Conservation (phyloP, 192 early-diverging fungal species). For the Podochytrium sp. region DNA sequence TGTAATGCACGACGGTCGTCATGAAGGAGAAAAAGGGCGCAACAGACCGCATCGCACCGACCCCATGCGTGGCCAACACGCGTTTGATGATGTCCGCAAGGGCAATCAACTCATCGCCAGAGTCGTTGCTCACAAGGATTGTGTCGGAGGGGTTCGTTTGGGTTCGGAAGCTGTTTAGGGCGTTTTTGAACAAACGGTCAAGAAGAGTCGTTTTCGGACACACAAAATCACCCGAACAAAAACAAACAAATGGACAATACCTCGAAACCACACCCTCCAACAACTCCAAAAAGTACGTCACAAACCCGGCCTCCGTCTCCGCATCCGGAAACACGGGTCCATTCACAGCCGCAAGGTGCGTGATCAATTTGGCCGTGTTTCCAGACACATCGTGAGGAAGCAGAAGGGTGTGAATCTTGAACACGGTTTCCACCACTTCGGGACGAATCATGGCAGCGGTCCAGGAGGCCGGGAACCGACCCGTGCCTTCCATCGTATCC, state of each 20-base stretch:
- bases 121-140: background rate
- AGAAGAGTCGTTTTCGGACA: background rate
- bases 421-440: constrained; percentile 26
- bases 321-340: constrained; percentile 27
- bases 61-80: constrained; percentile 4
- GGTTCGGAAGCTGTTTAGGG: background rate
- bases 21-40: constrained; percentile 5
- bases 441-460: constrained; percentile 9
- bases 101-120: constrained; percentile 18
- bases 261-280: background rate
- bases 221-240: background rate
- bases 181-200: background rate
- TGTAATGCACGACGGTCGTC: background rate
- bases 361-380: constrained; percentile 22
- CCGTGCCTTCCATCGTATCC: constrained; percentile 4
- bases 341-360: constrained; percentile 28
- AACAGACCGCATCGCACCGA: background rate
- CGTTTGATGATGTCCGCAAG: constrained; percentile 18
- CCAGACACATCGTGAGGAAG: constrained; percentile 4
- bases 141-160: constrained; percentile 13
- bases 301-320: background rate
- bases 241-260: constrained; percentile 12
- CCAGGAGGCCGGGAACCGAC: constrained; percentile 30
- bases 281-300: constrained; percentile 4
- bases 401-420: constrained; percentile 22